Evolutionary conservation across 495 filamentous ascomycete genomes (phyloP).

Genomic region (Saxophila tyrrhenica): DNA sequence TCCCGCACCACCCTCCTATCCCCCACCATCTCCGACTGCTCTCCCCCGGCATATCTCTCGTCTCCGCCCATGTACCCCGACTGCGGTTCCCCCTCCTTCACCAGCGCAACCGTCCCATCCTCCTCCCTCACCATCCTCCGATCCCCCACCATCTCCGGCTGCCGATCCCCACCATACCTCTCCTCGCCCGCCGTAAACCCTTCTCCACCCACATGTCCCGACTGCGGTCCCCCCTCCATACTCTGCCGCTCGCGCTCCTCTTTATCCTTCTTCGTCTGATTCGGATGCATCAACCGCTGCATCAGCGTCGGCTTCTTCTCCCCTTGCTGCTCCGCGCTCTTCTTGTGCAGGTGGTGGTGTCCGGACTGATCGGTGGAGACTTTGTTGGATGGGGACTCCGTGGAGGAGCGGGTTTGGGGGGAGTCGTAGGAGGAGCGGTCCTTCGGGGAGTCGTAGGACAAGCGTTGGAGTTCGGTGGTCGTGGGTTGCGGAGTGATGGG

Average conservation of each 20-base stretch:
- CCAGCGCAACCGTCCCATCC: neutral
- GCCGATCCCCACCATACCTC: neutral
- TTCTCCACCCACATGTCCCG: too few relatives aligned
- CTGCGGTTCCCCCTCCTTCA: neutral
- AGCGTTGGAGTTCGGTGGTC: too few relatives aligned
- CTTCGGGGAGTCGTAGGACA: too few relatives aligned
- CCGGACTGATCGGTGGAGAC: conserved; percentile 7
- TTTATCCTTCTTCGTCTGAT: conserved; percentile 10
- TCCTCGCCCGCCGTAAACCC: too few relatives aligned
- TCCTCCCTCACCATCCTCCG: too few relatives aligned
- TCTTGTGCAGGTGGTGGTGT: conserved; percentile 11
- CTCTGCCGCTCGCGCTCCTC: neutral
- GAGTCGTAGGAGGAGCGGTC: too few relatives aligned
- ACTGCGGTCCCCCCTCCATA: neutral
- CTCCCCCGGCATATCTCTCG: too few relatives aligned
- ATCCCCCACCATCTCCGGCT: neutral
- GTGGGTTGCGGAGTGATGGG: too few relatives aligned
- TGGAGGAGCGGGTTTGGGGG: neutral
- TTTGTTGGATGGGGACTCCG: conserved; percentile 17
- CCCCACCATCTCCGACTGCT: neutral
- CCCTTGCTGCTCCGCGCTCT: neutral
- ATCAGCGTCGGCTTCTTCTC: conserved; percentile 1
- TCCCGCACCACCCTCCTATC: too few relatives aligned
- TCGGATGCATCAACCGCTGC: neutral
- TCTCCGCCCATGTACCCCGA: too few relatives aligned